Conservation (phyloP, 2,329 filamentous ascomycete species). For the Fusarium lateritium region DNA sequence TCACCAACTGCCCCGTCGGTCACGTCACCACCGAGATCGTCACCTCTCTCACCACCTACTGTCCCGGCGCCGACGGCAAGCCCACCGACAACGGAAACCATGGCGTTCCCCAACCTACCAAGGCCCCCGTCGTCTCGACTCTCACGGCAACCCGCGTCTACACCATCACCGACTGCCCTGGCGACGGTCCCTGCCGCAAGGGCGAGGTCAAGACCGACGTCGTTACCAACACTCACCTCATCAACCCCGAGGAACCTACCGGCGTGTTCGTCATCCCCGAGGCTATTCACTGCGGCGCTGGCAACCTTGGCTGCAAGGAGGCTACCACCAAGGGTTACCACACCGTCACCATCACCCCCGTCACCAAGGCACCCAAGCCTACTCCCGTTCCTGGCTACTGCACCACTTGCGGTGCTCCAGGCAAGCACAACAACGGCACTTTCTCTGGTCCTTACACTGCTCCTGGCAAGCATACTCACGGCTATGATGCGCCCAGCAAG, state of each 20-base stretch:
- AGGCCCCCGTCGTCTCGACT: conserved; percentile 52
- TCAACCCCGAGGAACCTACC: conserved; percentile 48
- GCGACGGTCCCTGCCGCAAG: conserved; percentile 56
- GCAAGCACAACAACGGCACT: conserved; percentile 17
- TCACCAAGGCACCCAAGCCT: conserved; percentile 44
- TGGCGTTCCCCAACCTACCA: conserved; percentile 22
- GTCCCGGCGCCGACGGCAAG: conserved; percentile 48
- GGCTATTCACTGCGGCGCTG: conserved; percentile 48
- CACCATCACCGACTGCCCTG: conserved; percentile 71
- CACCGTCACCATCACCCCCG: conserved; percentile 47
- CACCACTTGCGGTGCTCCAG: conserved; percentile 42
- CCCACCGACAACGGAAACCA: conserved; percentile 1
- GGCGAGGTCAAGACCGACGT: conserved; percentile 45
- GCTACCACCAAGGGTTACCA: conserved; percentile 47
- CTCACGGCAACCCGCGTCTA: conserved; percentile 68
- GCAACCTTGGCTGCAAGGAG: conserved; percentile 47
- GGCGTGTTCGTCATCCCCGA: conserved; percentile 51
- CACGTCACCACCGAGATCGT: conserved; percentile 50
- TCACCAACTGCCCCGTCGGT: conserved; percentile 50
- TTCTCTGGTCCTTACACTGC: conserved; percentile 5
- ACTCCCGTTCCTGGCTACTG: conserved; percentile 49
- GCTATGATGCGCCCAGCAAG: not conserved
- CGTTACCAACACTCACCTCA: conserved; percentile 41
- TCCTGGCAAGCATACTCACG: conserved; percentile 8
- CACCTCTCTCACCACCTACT: conserved; percentile 55